These are phyloP conservation scores for Drechslera avenae DNA, from an alignment of 2,329 filamentous ascomycete genomes.

Conservation along the genomic window DNA sequence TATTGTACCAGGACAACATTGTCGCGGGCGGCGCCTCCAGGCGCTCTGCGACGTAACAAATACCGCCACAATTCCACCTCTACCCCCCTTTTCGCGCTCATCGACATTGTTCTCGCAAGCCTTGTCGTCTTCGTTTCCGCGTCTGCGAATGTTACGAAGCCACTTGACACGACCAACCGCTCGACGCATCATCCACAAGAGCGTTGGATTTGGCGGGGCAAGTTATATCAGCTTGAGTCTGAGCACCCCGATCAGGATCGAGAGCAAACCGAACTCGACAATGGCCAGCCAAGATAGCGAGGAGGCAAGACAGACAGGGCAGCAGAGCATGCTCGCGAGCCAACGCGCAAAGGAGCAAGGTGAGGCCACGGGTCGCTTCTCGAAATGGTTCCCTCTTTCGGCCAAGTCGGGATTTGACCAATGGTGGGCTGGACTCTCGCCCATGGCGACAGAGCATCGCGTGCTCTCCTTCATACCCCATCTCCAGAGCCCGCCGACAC, in stretches of 20 bases:
- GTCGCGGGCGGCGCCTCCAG: constrained; percentile 28
- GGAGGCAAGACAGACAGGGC: constrained; percentile 36
- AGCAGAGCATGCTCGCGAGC: constrained; percentile 56
- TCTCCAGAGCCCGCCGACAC: constrained; percentile 72
- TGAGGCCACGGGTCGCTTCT: constrained; percentile 38
- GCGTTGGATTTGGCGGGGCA: constrained; percentile 40
- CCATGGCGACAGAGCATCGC: constrained; percentile 81
- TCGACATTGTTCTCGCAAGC: background rate
- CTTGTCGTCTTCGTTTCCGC: constrained; percentile 14
- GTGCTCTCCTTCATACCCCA: constrained; percentile 87
- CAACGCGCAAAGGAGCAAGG: constrained; percentile 51
- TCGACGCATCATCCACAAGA: constrained; percentile 30
- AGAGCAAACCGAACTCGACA: constrained; percentile 30
- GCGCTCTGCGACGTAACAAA: constrained; percentile 18
- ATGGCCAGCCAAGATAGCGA: constrained; percentile 37
- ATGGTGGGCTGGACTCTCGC: constrained; percentile 84
- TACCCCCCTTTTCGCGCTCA: background rate
- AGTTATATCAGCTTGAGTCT: constrained; percentile 38
- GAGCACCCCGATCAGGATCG: constrained; percentile 36
- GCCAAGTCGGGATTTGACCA: constrained; percentile 80
- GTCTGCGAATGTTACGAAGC: constrained; percentile 45
- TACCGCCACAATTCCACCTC: constrained; percentile 25
- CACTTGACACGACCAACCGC: constrained; percentile 31
- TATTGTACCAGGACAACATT: constrained; percentile 9
- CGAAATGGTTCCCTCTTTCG: constrained; percentile 76